A percentile compares a stretch with the other conserved stretches of the same genome.
Conservation (phyloP, 1,139 yeast genomes). For the Blastobotrys buckinghamii region DNA sequence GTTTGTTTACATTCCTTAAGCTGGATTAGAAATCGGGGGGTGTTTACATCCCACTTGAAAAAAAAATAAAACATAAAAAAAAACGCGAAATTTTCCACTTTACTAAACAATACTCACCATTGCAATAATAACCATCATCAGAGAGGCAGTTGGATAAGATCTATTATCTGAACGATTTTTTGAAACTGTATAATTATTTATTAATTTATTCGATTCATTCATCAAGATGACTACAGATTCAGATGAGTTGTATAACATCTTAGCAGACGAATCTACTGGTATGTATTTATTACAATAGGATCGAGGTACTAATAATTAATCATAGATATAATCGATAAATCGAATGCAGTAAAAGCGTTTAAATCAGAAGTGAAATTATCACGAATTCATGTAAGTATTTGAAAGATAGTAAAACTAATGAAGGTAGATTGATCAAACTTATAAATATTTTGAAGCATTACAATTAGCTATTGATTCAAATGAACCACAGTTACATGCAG, state of each 20-base stretch:
- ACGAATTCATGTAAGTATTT: conserved; percentile 9
- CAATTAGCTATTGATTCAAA: conserved; percentile 41
- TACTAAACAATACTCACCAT: no score
- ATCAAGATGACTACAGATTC: conserved; percentile 18
- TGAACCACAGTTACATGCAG: conserved; percentile 38
- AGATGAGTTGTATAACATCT: conserved; percentile 16
- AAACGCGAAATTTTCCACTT: no score
- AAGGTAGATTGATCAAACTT: conserved; percentile 34
- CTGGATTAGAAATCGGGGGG: no score
- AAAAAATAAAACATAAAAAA: no score
- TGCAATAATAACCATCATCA: no score
- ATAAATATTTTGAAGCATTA: conserved; percentile 53
- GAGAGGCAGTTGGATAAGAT: no score
- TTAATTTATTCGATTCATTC: not conserved
- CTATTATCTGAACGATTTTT: not conserved
- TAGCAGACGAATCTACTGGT: conserved; percentile 15
- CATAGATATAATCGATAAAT: conserved; percentile 32
- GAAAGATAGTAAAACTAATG: not conserved
- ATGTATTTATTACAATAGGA: conserved; percentile 9
- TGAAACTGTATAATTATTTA: no score
- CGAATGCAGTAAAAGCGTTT: conserved; percentile 43
- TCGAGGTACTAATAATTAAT: not conserved
- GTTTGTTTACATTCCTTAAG: no score
- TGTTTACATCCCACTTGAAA: no score
- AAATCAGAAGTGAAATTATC: conserved; percentile 62